phyloP scores from a whole-genome alignment of 164 flowering plant genomes.

The Akebia trifoliata region DNA sequence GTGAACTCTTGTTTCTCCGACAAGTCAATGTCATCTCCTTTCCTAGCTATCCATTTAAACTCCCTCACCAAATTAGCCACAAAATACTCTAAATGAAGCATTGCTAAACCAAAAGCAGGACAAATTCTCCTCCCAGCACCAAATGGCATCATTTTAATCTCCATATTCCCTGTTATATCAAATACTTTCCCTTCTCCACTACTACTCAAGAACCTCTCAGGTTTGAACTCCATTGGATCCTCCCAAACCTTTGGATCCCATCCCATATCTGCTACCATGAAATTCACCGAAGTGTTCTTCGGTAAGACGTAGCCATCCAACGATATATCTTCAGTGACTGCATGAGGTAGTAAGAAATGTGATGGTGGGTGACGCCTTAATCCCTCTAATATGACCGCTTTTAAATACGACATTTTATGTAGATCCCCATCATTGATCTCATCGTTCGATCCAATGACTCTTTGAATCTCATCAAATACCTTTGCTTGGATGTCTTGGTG shows the following conservation, averaged over 20 bases:
- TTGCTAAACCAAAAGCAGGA: slow-evolving; percentile 21
- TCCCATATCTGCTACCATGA: slow-evolving; percentile 32
- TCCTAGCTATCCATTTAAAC: slow-evolving; percentile 33
- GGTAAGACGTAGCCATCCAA: slow-evolving; percentile 31
- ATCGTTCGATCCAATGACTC: slow-evolving; percentile 7
- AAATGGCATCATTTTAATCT: slow-evolving; percentile 54
- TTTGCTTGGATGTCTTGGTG: slow-evolving; percentile 30
- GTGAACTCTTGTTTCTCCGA: slow-evolving; percentile 37
- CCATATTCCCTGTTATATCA: slow-evolving; percentile 38
- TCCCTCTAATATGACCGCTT: slow-evolving; percentile 36
- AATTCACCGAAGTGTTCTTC: slow-evolving; percentile 22
- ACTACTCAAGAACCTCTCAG: slow-evolving; percentile 36
- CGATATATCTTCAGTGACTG: slow-evolving; percentile 22
- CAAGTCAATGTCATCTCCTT: slow-evolving; percentile 33
- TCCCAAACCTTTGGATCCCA: no score
- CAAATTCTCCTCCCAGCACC: slow-evolving; percentile 40
- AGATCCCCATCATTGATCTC: slow-evolving; percentile 28
- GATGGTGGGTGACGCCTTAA: slow-evolving; percentile 38
- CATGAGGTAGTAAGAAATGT: slow-evolving; percentile 33
- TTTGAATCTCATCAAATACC: slow-evolving; percentile 26
- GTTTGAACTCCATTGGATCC: slow-evolving; percentile 37
- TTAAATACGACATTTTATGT: slow-evolving; percentile 27
- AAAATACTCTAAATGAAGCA: slow-evolving; percentile 25
- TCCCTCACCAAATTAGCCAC: slow-evolving; percentile 28
- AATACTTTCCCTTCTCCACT: slow-evolving; percentile 13